Evolutionary conservation across 2,329 filamentous ascomycete genomes (phyloP).

Genomic region (Botryotinia calthae): DNA sequence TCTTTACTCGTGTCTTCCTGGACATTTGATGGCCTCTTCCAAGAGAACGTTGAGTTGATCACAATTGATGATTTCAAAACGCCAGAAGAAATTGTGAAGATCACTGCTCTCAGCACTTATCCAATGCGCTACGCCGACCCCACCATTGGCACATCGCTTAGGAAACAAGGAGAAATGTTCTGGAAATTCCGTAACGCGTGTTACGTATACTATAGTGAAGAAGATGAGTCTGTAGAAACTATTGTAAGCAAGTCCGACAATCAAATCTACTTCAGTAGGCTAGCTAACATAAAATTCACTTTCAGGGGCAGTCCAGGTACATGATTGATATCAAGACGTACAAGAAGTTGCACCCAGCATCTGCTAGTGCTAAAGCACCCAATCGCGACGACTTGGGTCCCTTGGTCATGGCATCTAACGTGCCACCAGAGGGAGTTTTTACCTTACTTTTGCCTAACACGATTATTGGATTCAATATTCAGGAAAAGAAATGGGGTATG

Average conservation of each 20-base stretch:
- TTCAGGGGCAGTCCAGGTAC: slow-evolving; percentile 18
- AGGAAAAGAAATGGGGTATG: slow-evolving; percentile 20
- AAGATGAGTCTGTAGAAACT: not conserved
- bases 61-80: slow-evolving; percentile 14
- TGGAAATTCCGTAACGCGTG: slow-evolving; percentile 17
- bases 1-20: slow-evolving; percentile 18
- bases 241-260: not conserved
- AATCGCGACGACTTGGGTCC: slow-evolving; percentile 17
- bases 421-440: slow-evolving; percentile 17
- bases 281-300: not conserved
- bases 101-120: slow-evolving; percentile 12
- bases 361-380: not conserved
- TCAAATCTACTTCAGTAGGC: not conserved
- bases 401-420: slow-evolving; percentile 12
- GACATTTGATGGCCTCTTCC: slow-evolving; percentile 18
- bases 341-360: slow-evolving; percentile 9
- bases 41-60: slow-evolving; percentile 9
- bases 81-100: slow-evolving; percentile 11
- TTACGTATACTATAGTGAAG: slow-evolving; percentile 18
- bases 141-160: slow-evolving; percentile 11
- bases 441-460: slow-evolving; percentile 14
- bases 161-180: slow-evolving; percentile 21
- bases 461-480: slow-evolving; percentile 16
- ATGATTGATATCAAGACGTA: slow-evolving; percentile 20
- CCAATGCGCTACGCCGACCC: slow-evolving; percentile 18